A percentile compares a stretch with the other conserved stretches of the same genome.
These are phyloP conservation scores for Ambrosiella xylebori DNA, from an alignment of 2,329 filamentous ascomycete species.

Conservation along the genomic window DNA sequence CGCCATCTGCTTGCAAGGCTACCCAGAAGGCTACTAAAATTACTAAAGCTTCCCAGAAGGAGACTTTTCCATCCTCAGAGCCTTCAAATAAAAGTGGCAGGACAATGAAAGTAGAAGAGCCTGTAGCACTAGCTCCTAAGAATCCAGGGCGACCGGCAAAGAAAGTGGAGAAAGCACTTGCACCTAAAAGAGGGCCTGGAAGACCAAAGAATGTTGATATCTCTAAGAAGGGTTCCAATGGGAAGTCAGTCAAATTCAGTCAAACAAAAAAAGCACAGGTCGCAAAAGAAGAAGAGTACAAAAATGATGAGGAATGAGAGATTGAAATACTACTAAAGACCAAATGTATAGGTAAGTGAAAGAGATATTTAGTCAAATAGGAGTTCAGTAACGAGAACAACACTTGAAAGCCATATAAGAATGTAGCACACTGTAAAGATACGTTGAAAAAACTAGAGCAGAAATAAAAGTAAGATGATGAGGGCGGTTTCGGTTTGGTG, in stretches of 20 bases:
- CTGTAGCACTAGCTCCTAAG: too few relatives aligned
- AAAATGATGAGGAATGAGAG: slow-evolving; percentile 23
- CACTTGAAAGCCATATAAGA: slow-evolving; percentile 36
- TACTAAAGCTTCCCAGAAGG: too few relatives aligned
- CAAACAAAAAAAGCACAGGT: background rate
- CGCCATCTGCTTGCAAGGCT: too few relatives aligned
- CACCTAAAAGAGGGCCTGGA: background rate
- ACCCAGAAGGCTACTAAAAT: too few relatives aligned
- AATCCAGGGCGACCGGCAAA: too few relatives aligned
- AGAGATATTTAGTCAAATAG: slow-evolving; percentile 35
- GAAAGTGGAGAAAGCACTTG: background rate
- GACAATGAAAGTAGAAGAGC: too few relatives aligned
- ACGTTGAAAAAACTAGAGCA: slow-evolving; percentile 21
- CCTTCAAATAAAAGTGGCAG: too few relatives aligned
- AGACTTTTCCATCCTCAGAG: too few relatives aligned
- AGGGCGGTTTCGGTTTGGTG: background rate
- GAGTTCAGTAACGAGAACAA: slow-evolving; percentile 27
- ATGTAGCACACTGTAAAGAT: slow-evolving; percentile 25
- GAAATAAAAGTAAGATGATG: background rate
- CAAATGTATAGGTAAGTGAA: slow-evolving; percentile 21
- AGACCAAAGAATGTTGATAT: too few relatives aligned
- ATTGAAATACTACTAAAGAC: slow-evolving; percentile 32
- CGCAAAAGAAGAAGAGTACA: background rate
- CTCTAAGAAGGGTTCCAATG: background rate
- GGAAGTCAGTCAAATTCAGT: background rate